Percentiles rank a stretch among this genome's conserved stretches.
phyloP scores from a whole-genome alignment of 2,329 filamentous ascomycete genomes.

The Torrubiellomyces zombiae region DNA sequence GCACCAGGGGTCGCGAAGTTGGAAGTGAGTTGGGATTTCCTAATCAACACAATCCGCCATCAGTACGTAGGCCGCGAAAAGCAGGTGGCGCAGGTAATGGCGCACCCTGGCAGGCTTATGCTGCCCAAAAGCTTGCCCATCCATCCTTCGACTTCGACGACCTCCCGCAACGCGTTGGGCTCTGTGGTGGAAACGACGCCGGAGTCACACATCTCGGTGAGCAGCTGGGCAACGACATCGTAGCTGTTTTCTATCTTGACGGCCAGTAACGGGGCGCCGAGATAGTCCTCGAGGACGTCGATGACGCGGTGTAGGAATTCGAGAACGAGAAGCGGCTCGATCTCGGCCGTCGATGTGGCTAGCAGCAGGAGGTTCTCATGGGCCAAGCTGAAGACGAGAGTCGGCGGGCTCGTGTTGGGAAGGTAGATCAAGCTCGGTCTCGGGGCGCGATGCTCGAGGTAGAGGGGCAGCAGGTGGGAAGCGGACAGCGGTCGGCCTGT shows the following conservation, averaged over 20 bases:
- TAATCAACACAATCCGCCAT: slow-evolving; percentile 9
- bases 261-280: slow-evolving; percentile 72
- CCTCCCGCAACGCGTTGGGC: slow-evolving; percentile 76
- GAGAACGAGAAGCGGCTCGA: slow-evolving; percentile 75
- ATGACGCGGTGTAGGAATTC: slow-evolving; percentile 90
- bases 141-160: slow-evolving; percentile 82
- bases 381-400: slow-evolving; percentile 72
- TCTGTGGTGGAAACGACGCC: slow-evolving; percentile 83
- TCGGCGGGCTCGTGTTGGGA: slow-evolving; percentile 65
- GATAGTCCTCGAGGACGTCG: slow-evolving; percentile 85
- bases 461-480: slow-evolving; percentile 63
- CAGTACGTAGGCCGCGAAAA: neutral
- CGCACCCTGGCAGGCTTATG: slow-evolving; percentile 64
- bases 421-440: slow-evolving; percentile 79
- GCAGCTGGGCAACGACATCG: slow-evolving; percentile 81
- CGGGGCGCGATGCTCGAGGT: slow-evolving; percentile 65
- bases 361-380: slow-evolving; percentile 80
- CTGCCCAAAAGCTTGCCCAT: slow-evolving; percentile 78
- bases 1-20: slow-evolving; percentile 21
- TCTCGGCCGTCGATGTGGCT: slow-evolving; percentile 68
- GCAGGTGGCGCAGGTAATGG: slow-evolving; percentile 4
- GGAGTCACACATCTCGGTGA: slow-evolving; percentile 93
- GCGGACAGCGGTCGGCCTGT: slow-evolving; percentile 65
- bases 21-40: slow-evolving; percentile 22
- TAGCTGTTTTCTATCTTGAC: slow-evolving; percentile 80